A percentile compares a stretch with the other conserved stretches of the same genome.
phyloP scores from a whole-genome alignment of 805 yeast genomes.

The Candida incommunis region DNA sequence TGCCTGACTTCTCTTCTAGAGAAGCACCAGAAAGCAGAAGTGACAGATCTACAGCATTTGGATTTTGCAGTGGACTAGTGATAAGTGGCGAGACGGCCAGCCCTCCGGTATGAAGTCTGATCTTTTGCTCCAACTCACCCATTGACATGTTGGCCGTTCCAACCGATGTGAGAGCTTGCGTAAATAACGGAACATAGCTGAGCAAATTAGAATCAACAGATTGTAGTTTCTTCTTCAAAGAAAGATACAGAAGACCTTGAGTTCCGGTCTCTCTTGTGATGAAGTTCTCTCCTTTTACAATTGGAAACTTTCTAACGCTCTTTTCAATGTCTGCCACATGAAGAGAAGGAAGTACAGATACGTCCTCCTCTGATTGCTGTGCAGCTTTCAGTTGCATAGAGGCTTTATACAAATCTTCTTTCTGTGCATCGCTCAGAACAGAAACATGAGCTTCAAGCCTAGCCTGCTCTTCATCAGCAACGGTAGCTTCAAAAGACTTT shows the following conservation, averaged over 20 bases:
- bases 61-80: constrained; percentile 30
- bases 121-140: constrained; percentile 74
- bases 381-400: constrained; percentile 45
- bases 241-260: constrained; percentile 59
- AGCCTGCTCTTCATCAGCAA: constrained; percentile 40
- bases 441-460: constrained; percentile 34
- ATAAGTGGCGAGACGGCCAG: constrained; percentile 47
- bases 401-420: constrained; percentile 39
- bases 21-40: constrained; percentile 57
- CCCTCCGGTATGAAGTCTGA: constrained; percentile 78
- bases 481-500: constrained; percentile 34
- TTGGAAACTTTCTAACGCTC: constrained; percentile 28
- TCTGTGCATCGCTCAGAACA: constrained; percentile 40
- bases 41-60: constrained; percentile 33
- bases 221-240: constrained; percentile 48
- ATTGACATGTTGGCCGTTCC: constrained; percentile 66
- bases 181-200: constrained; percentile 62
- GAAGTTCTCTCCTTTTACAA: constrained; percentile 7
- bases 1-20: constrained; percentile 44
- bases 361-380: constrained; percentile 59
- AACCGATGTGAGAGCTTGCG: constrained; percentile 66
- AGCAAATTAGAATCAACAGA: constrained; percentile 46
- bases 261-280: constrained; percentile 22
- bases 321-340: constrained; percentile 59
- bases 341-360: constrained; percentile 69